Evolutionary conservation across 768 basidiomycete species (phyloP).

Genomic region (Clathrus columnatus): DNA sequence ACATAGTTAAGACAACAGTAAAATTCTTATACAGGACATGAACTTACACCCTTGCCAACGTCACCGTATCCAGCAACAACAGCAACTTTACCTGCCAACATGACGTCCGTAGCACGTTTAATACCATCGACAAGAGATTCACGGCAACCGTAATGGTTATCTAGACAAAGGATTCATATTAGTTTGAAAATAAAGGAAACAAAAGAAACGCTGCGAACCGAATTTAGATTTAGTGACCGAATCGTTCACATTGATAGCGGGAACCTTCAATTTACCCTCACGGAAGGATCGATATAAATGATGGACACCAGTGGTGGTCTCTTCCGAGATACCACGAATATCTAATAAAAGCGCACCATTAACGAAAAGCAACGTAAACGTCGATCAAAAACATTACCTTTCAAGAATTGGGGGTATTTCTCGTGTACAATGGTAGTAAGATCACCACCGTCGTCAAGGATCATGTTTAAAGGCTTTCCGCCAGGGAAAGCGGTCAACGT

Average conservation of each 20-base stretch:
- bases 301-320: conserved; percentile 99
- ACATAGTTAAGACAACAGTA: conserved; percentile 6
- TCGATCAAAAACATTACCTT: conserved; percentile 34
- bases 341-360: conserved; percentile 32
- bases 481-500: conserved; percentile 80
- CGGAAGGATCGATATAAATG: conserved; percentile 98
- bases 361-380: neutral
- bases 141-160: conserved; percentile 98
- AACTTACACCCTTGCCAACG: conserved; percentile 94
- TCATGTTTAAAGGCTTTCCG: conserved; percentile 90
- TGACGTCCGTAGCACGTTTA: conserved; percentile 99
- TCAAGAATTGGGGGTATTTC: conserved; percentile 86
- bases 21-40: neutral
- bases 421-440: conserved; percentile 92
- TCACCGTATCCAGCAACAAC: conserved; percentile 99
- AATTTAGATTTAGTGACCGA: conserved; percentile 99
- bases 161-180: conserved; percentile 19
- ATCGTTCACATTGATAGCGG: conserved; percentile 99
- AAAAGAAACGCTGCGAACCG: conserved; percentile 13
- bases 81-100: conserved; percentile 99
- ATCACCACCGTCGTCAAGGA: conserved; percentile 98
- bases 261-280: conserved; percentile 91
- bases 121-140: conserved; percentile 99
- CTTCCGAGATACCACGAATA: conserved; percentile 92
- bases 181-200: neutral